These are phyloP conservation scores for Pseudogymnoascus sp. DNA, from an alignment of 2,329 filamentous ascomycete species.

Conservation along the genomic window DNA sequence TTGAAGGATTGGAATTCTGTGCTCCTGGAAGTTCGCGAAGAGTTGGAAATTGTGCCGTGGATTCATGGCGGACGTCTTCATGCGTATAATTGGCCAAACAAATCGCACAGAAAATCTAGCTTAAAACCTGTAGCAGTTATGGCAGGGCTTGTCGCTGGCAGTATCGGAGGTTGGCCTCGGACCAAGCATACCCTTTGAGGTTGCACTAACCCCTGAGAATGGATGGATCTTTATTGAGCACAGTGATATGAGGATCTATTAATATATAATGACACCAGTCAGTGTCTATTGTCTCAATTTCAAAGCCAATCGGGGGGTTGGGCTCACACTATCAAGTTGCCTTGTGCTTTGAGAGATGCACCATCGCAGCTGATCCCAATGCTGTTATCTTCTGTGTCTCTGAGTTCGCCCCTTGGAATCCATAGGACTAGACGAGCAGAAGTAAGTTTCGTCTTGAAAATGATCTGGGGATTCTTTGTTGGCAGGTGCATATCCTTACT, in stretches of 20 bases:
- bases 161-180: constrained; percentile 70
- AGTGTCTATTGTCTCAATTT: background rate
- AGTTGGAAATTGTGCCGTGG: background rate
- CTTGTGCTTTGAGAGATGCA: background rate
- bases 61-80: background rate
- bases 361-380: background rate
- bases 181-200: constrained; percentile 43
- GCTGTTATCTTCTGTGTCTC: background rate
- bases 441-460: background rate
- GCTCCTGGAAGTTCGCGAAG: background rate
- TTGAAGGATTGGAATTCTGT: background rate
- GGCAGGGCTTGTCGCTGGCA: constrained; percentile 74
- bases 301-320: background rate
- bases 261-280: background rate
- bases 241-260: background rate
- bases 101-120: background rate
- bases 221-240: background rate
- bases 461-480: background rate
- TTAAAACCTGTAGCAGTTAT: constrained; percentile 52
- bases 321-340: background rate
- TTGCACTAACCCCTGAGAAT: background rate
- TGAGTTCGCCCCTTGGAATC: background rate
- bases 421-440: background rate
- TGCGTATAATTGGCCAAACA: background rate
- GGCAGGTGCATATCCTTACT: background rate